Base-by-base conservation (phyloP, 768 basidiomycete genomes). In the Mrakia blollopis region DNA sequence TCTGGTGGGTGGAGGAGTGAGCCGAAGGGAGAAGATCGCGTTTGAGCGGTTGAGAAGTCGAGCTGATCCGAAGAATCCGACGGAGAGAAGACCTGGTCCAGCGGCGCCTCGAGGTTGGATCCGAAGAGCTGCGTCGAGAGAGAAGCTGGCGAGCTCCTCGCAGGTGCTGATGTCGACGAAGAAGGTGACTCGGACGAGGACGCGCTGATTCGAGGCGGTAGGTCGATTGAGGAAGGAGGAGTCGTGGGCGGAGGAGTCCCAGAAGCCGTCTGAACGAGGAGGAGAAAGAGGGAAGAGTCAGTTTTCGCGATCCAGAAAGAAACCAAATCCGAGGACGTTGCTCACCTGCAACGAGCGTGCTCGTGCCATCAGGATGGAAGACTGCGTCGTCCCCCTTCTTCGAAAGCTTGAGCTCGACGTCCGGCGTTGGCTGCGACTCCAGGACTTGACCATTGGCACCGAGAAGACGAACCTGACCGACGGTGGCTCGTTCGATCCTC, bases 221-320 rank as follows among this genome's bases (percentile, higher is more conserved):
- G 94, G 90, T 37, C 90, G 88, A 83, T 99, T 96, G 78, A 99
- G 87, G 62, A 95, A 85, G 23, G 89, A 83, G 18, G 93, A 94
- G 80, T 93, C 89, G 82, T 98, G 97, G 18, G 92, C 85, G 76
- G 94, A 93, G 0, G 93, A 93, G 84, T 99, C 97, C 95, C 96
- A 98, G 9, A 92, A 86, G 1, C 91, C 91, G 74, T 89, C 88
- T 13, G 89, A 57, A 28, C 90, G 30, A 87, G n/a, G n/a, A n/a
- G n/a, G n/a, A 84, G 63, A 98, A 83, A 32, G 25, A 65, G 10
- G 83, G 16, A 92, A 4, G 96, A 95, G 83, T 98, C 94, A 1
- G 91, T 44, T 6, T n/a, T 44, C 44, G 10, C 10, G 44, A 44
- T 44, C 44, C 23, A 39, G 28, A 18, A 30, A 16, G 32, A 25